Evolutionary conservation across 306 rosid genomes (phyloP), one percentile per base, ranked within the genome.

Genomic region (Vicia villosa): DNA sequence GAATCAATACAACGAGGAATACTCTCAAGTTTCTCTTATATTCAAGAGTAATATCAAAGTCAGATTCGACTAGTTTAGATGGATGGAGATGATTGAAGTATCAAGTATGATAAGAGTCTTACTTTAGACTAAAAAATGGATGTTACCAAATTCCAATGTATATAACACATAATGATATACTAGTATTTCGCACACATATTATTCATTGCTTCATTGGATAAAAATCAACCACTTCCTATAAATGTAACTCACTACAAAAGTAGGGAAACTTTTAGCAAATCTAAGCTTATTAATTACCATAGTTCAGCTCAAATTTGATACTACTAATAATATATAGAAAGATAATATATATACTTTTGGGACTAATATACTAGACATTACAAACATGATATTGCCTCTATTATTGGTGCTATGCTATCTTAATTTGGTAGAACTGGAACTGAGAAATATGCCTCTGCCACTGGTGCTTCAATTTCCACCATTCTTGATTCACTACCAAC

Each of bases 371-470:
- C 34, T 38, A 62, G 34, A 38, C 50, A 10, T 17, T 19, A 62
- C 17, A 19, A 58, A 38, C 51, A 62, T 11, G 19, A 74, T 38
- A 30, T 21, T 50, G 66, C 50, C 22, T 26, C 36, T 15, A 19
- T 14, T 74, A 63, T 17, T 49, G 22, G 4, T 17, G 11, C 26
- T 22, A 10, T 17, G 11, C 26, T 22, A 10, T 8, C n/a, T 59
- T 73, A 67, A 65, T 75, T 64, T 45, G 86, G 82, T 66, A 80
- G 62, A 59, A 79, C 83, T 13, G 93, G 89, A 59, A 87, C 51
- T 8, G 89, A 87, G 75, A 85, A 87, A 77, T 87, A 85, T 42
- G 89, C 51, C 50, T 83, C 88, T 10, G 71, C 72, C 70, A 67
- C 51, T 60, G 77, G 71, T 38, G 52, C 85, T 74, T 83, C 83